A percentile compares a stretch with the other conserved stretches of the same genome.
Conservation (phyloP, 257 asterid genomes). For the Solanum pennellii region DNA sequence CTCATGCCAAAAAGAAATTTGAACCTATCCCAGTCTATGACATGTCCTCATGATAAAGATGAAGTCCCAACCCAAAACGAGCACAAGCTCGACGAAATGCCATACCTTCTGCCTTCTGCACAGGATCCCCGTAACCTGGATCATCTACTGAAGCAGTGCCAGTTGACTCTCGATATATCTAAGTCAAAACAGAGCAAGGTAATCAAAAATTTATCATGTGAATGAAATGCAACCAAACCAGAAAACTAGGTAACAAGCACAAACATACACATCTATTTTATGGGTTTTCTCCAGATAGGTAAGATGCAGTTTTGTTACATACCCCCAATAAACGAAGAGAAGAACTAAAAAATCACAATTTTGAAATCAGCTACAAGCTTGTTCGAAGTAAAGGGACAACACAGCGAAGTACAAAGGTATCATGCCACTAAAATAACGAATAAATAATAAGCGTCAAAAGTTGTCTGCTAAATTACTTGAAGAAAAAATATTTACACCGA, state of each 20-base stretch:
- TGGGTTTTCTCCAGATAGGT: background rate
- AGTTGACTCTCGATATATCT: conserved; percentile 78
- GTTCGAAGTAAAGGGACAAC: background rate
- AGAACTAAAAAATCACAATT: background rate
- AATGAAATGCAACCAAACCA: background rate
- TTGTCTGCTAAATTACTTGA: too few species aligned
- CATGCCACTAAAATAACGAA: too few species aligned
- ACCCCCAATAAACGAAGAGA: too few species aligned
- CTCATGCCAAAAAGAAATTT: background rate
- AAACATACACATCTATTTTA: background rate
- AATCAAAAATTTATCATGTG: background rate
- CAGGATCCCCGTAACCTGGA: conserved; percentile 48
- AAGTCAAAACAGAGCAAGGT: background rate
- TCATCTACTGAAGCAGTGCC: conserved; percentile 66
- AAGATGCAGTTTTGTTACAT: background rate
- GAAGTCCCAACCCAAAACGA: conserved; percentile 86
- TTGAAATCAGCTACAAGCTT: background rate
- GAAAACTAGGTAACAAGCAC: background rate
- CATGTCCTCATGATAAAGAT: conserved; percentile 75
- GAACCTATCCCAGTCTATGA: conserved; percentile 14
- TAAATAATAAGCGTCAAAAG: too few species aligned
- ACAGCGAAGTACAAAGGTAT: too few species aligned
- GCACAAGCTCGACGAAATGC: conserved; percentile 97
- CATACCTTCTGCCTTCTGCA: conserved; percentile 93
- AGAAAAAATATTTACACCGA: too few species aligned